Base-by-base conservation (phyloP, 768 basidiomycete species). In the Psilocybe tampanensis region DNA sequence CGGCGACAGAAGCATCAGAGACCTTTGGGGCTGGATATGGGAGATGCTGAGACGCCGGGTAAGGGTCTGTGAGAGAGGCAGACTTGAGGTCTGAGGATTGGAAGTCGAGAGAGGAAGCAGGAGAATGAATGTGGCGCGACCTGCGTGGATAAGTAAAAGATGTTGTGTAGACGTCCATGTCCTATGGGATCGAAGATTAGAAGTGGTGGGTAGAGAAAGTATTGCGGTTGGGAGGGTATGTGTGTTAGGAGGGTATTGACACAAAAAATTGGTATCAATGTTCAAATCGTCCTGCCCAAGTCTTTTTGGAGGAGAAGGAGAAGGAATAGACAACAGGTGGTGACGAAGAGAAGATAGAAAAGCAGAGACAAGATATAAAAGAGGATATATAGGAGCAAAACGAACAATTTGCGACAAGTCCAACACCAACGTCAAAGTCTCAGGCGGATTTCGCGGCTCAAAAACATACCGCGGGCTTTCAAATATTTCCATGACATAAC, bases 101-200 rank as follows among this genome's bases (percentile, higher is more conserved):
- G 66, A 83, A 83, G 73, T 90, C 87, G 76, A 88, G 77, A 59
- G 87, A 82, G 52, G 83, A 81, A 64, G 84, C 73, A 52, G 82
- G 76, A 56, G 86, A 84, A 74, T 82, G 85, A 77, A 80, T 75
- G 74, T 83, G 83, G 68, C 86, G 86, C 69, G 88, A 82, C 71
- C 89, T 81, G 78, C 91, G 89, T 68, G 94, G 93, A 77, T 91
- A 90, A 65, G 89, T 89, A 82, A 97, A 95, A 68, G 94, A 92
- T 64, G 92, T 92, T 54, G 94, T 92, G 84, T 95, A 96, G 70
- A 95, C 86, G 72, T 97, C 95, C 95, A 97, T 95, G 69, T 65
- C 62, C 57, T 67, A 36, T 44, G 60, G 52, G 58, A 29, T 54
- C 43, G 69, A 63, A 54, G 56, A 58, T 60, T 60, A 56, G 53